A percentile compares a stretch with the other conserved stretches of the same genome.
Conservation (phyloP, 2,329 filamentous ascomycete genomes). For the Atkinsonella texensis region DNA sequence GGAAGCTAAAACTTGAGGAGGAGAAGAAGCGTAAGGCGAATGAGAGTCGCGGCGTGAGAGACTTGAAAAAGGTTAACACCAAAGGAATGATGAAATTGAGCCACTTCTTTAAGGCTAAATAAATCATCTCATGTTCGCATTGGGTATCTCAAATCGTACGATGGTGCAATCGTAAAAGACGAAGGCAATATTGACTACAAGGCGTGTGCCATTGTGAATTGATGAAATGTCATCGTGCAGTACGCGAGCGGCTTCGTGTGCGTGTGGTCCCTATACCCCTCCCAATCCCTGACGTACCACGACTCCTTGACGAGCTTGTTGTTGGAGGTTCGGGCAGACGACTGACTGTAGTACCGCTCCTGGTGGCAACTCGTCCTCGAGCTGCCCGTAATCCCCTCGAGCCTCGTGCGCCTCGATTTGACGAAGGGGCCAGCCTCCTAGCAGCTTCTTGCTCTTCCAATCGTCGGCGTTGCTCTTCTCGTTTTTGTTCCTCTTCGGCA, state of each 20-base stretch:
- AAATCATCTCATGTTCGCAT: constrained; percentile 11
- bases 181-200: background rate
- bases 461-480: constrained; percentile 55
- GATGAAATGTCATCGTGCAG: constrained; percentile 14
- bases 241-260: constrained; percentile 21
- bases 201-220: background rate
- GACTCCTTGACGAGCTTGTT: constrained; percentile 17
- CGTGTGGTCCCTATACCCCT: constrained; percentile 21
- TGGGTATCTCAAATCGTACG: constrained; percentile 18
- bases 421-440: constrained; percentile 17
- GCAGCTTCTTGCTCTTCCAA: constrained; percentile 48
- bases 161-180: background rate
- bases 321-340: constrained; percentile 16
- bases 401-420: constrained; percentile 17
- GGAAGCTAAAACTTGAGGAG: constrained; percentile 76
- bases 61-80: constrained; percentile 82
- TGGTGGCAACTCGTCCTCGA: constrained; percentile 16
- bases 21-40: constrained; percentile 72
- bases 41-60: constrained; percentile 63
- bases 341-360: constrained; percentile 16
- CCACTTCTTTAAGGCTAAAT: constrained; percentile 74
- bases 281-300: constrained; percentile 23
- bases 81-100: constrained; percentile 96
- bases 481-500: constrained; percentile 65
- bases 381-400: constrained; percentile 18